Conservation (phyloP, 164 flowering plant genomes). For the Vitis rotundifolia region DNA sequence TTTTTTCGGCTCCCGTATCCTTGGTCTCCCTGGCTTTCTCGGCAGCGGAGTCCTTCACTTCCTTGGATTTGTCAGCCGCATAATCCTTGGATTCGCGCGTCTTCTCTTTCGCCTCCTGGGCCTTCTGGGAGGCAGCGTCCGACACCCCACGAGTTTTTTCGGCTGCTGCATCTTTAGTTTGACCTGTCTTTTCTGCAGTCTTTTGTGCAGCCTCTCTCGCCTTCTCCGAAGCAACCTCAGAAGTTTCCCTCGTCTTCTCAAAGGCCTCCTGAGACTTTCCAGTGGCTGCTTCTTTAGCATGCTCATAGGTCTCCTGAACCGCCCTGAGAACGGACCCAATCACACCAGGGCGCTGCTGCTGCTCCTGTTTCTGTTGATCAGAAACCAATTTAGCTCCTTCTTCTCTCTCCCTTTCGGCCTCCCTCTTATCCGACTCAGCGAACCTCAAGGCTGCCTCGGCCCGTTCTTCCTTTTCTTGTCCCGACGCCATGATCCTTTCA, state of each 20-base stretch:
- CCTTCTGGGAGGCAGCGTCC: slow-evolving; percentile 14
- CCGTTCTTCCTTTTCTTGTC: slow-evolving; percentile 37
- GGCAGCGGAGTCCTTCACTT: slow-evolving; percentile 14
- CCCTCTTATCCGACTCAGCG: slow-evolving; percentile 33
- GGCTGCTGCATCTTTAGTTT: slow-evolving; percentile 11
- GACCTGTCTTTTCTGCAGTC: slow-evolving; percentile 2
- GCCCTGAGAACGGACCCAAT: slow-evolving; percentile 51
- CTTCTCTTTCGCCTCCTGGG: slow-evolving; percentile 19
- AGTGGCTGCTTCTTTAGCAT: slow-evolving; percentile 54
- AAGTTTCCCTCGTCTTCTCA: slow-evolving; percentile 9
- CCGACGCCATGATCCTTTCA: slow-evolving; percentile 39
- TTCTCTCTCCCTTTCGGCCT: background rate
- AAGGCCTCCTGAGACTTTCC: slow-evolving; percentile 30
- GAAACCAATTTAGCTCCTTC: background rate
- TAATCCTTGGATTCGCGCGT: slow-evolving; percentile 22
- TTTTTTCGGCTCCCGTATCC: slow-evolving; percentile 14
- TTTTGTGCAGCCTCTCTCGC: background rate
- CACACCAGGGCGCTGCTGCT: slow-evolving; percentile 35
- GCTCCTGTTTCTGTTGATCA: slow-evolving; percentile 1
- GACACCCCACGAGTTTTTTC: slow-evolving; percentile 21
- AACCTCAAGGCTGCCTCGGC: slow-evolving; percentile 44
- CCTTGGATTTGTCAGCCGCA: slow-evolving; percentile 21
- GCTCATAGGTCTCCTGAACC: slow-evolving; percentile 48
- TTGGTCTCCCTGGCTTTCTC: slow-evolving; percentile 20
- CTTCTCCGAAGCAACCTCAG: slow-evolving; percentile 4